Evolutionary conservation across 768 basidiomycete species (phyloP).

Genomic region (Auricularia cornea): DNA sequence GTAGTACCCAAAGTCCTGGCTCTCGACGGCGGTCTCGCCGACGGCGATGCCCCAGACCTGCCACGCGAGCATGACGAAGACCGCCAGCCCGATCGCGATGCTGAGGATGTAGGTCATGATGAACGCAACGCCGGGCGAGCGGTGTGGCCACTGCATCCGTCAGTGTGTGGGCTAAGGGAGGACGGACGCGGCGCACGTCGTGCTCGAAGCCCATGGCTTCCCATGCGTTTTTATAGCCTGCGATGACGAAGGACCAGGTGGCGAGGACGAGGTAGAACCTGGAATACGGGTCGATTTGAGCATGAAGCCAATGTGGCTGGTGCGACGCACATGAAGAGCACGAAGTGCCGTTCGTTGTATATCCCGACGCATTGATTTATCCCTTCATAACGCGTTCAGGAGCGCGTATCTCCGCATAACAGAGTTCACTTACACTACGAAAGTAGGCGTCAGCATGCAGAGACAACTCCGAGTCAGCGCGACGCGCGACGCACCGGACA

Average conservation of each 20-base stretch:
- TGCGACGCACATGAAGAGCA: conserved; percentile 79
- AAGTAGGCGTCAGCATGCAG: neutral
- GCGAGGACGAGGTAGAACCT: conserved; percentile 77
- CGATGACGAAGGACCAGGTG: conserved; percentile 47
- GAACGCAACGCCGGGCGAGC: conserved; percentile 60
- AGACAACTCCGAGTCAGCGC: neutral
- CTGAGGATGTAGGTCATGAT: conserved; percentile 71
- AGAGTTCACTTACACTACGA: conserved; percentile 19
- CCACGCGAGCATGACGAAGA: conserved; percentile 63
- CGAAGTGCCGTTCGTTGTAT: conserved; percentile 92
- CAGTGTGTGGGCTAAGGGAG: neutral
- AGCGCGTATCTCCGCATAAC: neutral
- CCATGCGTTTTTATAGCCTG: conserved; percentile 58
- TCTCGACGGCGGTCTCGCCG: conserved; percentile 87
- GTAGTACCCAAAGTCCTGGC: conserved; percentile 80
- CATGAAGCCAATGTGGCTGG: neutral
- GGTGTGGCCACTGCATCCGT: conserved; percentile 43
- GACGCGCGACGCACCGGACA: conserved; percentile 61
- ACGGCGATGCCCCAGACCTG: conserved; percentile 61
- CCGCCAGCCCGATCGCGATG: conserved; percentile 64
- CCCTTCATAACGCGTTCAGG: conserved; percentile 43
- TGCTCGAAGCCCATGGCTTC: conserved; percentile 49
- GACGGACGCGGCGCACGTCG: conserved; percentile 25
- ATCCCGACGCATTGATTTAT: conserved; percentile 96
- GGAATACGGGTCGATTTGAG: neutral